Base-by-base conservation (phyloP, 306 rosid genomes). In the Heteromeles arbutifolia region DNA sequence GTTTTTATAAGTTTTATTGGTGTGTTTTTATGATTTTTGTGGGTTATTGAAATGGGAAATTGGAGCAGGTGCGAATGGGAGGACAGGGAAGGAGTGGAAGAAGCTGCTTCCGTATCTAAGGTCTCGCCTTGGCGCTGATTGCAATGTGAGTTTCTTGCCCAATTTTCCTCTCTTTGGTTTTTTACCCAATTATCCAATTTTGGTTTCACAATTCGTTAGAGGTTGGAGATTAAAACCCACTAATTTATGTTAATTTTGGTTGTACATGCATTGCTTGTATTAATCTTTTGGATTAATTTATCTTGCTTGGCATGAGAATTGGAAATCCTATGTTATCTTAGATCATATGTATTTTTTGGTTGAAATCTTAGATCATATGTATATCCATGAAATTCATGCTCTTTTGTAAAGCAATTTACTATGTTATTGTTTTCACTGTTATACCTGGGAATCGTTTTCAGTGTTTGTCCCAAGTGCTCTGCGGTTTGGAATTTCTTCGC, bases 31-130 rank as follows among this genome's bases (percentile, higher is more conserved):
- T 19, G 62, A 67, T 65, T 78, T 72, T 75, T 37, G 29, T 61
- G 72, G 68, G 50, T 45, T 63, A 59, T 50, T 80, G 67, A 58
- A 43, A 22, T 48, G 56, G 44, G 21, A 61, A 18, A 64, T 76
- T 73, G 90, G 78, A 79, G 81, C 84, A 95, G 97, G 97, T 78
- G 96, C 96, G 56, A 95, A 95, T 89, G 99, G 99, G 37, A 85
- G 87, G 75, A 89, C 99, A 1, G 90, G 87, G 53, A 86, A 84
- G 73, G 92, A 95, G 80, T 95, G 99, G 99, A 90, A 92, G 85
- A 91, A 88, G 86, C 80, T 95, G 75, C 87, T 95, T 82, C 99
- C 99, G 0, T 87, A 85, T 84, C 82, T 95, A 50, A 83, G 84
- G 79, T 90, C 93, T 79, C 97, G 99, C 76, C 91, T 95, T 68